These are phyloP conservation scores for Ploettnerulaceae sp. DNA, from an alignment of 2,329 filamentous ascomycete genomes.

Conservation along the genomic window DNA sequence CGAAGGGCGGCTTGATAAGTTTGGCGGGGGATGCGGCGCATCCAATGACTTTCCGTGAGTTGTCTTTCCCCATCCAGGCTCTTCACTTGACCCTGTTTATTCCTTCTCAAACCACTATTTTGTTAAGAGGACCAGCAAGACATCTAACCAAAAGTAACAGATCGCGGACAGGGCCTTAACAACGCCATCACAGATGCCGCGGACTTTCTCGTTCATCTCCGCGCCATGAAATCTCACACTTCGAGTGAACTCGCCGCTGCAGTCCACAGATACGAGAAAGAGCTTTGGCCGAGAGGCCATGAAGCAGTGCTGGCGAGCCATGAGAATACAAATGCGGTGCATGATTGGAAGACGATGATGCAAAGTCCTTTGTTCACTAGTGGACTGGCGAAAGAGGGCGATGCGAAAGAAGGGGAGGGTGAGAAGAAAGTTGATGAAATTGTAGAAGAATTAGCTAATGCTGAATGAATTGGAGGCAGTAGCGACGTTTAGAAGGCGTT, in stretches of 20 bases:
- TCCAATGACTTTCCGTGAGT: constrained; percentile 44
- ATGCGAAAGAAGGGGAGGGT: too few species aligned
- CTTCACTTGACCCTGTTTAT: neutral
- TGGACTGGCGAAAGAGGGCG: constrained; percentile 12
- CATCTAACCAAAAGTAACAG: constrained; percentile 4
- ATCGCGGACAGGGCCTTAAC: constrained; percentile 44
- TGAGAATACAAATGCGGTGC: constrained; percentile 43
- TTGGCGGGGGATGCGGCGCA: constrained; percentile 52
- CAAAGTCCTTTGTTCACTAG: constrained; percentile 31
- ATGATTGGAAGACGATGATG: constrained; percentile 36
- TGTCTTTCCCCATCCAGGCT: neutral
- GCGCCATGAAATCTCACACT: constrained; percentile 24
- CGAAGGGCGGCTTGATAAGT: constrained; percentile 40
- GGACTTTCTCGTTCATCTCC: constrained; percentile 20
- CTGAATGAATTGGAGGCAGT: too few species aligned
- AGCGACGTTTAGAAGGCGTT: too few species aligned
- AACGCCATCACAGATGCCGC: constrained; percentile 40
- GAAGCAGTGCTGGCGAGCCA: constrained; percentile 42
- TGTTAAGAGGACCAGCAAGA: too few species aligned
- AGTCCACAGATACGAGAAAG: constrained; percentile 39
- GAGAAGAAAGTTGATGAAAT: too few species aligned
- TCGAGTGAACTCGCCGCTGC: constrained; percentile 30
- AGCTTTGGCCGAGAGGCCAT: constrained; percentile 41
- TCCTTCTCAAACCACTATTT: neutral
- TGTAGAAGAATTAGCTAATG: too few species aligned